Evolutionary conservation across 768 basidiomycete species (phyloP).

Genomic region (Suillus bovinus): DNA sequence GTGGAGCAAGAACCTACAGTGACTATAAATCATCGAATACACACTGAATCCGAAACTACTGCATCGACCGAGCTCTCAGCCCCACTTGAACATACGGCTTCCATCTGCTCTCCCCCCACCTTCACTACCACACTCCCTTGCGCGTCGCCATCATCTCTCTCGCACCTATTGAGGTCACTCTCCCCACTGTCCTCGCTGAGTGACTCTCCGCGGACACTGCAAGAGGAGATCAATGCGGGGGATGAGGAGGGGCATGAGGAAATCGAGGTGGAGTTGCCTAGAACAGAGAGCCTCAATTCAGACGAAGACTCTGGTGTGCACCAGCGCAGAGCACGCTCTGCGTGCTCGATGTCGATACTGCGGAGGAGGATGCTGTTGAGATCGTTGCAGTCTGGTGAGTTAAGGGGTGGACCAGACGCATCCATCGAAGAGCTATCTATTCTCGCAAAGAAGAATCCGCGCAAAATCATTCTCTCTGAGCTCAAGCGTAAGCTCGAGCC

Average conservation of each 20-base stretch:
- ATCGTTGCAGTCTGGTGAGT: background rate
- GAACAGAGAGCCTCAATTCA: background rate
- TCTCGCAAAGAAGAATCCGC: background rate
- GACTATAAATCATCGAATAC: background rate
- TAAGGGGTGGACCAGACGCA: background rate
- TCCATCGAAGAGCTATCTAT: background rate
- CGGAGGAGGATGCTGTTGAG: background rate
- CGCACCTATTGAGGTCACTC: background rate
- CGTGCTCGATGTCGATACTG: background rate
- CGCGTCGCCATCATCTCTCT: background rate
- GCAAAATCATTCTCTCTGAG: background rate
- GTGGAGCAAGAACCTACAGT: background rate
- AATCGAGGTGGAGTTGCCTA: background rate
- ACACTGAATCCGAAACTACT: background rate
- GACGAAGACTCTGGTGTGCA: background rate
- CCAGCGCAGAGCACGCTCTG: background rate
- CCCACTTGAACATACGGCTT: background rate
- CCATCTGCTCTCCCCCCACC: background rate
- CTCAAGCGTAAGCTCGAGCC: constrained; percentile 1
- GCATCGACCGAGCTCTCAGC: background rate
- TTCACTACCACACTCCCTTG: background rate
- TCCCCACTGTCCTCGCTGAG: background rate
- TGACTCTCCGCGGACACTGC: background rate
- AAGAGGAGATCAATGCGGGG: background rate
- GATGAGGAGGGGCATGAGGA: background rate